Conservation (phyloP, 2,329 filamentous ascomycete genomes). For the Aspergillus tubingensis region DNA sequence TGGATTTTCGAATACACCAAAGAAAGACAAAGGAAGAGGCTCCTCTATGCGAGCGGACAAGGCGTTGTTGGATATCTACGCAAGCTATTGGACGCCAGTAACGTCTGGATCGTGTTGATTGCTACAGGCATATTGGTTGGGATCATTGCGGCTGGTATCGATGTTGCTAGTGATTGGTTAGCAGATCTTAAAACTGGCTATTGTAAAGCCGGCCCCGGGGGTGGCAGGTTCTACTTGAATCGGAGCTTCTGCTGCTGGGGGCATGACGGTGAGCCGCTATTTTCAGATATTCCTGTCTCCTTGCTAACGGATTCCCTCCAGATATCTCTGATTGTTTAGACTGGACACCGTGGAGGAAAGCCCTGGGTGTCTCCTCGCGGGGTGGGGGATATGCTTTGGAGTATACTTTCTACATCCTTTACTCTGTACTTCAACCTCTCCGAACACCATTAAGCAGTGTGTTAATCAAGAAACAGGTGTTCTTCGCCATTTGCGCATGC, state of each 20-base stretch:
- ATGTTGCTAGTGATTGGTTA: constrained; percentile 89
- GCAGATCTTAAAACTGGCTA: constrained; percentile 89
- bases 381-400: constrained; percentile 79
- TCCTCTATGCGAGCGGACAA: constrained; percentile 67
- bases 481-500: constrained; percentile 76
- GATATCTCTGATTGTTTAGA: constrained; percentile 78
- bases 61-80: constrained; percentile 73
- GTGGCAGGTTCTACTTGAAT: constrained; percentile 87
- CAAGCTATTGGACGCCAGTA: constrained; percentile 77
- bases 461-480: constrained; percentile 54
- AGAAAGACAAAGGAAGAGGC: constrained; percentile 83
- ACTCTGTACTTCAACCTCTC: constrained; percentile 65
- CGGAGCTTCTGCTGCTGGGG: constrained; percentile 92
- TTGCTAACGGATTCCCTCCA: constrained; percentile 25
- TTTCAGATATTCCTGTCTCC: background rate
- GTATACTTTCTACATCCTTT: constrained; percentile 82
- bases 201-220: constrained; percentile 74
- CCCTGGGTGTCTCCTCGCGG: constrained; percentile 65
- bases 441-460: background rate
- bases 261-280: constrained; percentile 61
- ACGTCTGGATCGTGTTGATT: constrained; percentile 88
- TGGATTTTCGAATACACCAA: constrained; percentile 99
- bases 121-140: constrained; percentile 83
- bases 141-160: constrained; percentile 81
- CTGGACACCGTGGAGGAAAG: constrained; percentile 83